Percentiles rank a stretch among this genome's conserved stretches.
phyloP scores from a whole-genome alignment of 441 rosid species.

The Rhodomyrtus psidioides region DNA sequence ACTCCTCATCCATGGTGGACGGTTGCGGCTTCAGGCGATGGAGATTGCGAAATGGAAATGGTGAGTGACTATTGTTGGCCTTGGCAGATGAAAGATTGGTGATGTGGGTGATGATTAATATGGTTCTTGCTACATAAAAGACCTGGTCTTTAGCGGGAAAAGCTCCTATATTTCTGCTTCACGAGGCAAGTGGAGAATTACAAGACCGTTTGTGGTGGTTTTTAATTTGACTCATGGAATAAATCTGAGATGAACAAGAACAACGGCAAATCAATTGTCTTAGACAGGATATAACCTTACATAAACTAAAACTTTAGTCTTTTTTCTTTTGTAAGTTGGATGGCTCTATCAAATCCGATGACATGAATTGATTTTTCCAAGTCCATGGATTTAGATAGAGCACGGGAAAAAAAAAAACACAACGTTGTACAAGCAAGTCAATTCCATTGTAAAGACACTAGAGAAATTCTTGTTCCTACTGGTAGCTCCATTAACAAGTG shows the following conservation, averaged over 20 bases:
- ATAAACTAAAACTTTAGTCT: neutral
- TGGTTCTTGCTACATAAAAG: neutral
- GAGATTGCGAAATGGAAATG: neutral
- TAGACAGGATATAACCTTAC: neutral
- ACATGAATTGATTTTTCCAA: neutral
- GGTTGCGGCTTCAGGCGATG: neutral
- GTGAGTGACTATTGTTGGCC: neutral
- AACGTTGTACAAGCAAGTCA: neutral
- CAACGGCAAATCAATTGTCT: neutral
- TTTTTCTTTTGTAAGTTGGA: neutral
- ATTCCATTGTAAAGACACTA: neutral
- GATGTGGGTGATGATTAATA: neutral
- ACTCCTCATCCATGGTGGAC: conserved; percentile 52
- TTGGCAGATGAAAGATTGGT: neutral
- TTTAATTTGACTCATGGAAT: neutral
- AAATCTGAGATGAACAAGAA: neutral
- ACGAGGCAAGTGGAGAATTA: neutral
- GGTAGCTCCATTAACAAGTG: neutral
- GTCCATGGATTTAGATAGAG: neutral
- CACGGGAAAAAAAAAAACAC: neutral
- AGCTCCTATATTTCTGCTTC: neutral
- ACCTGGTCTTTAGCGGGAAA: neutral
- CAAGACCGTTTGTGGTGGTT: neutral
- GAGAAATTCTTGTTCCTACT: neutral
- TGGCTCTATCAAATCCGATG: neutral